Percentiles rank a stretch among this genome's conserved stretches.
phyloP scores from a whole-genome alignment of 2,329 filamentous ascomycete genomes.

The Alternaria tenuissima region DNA sequence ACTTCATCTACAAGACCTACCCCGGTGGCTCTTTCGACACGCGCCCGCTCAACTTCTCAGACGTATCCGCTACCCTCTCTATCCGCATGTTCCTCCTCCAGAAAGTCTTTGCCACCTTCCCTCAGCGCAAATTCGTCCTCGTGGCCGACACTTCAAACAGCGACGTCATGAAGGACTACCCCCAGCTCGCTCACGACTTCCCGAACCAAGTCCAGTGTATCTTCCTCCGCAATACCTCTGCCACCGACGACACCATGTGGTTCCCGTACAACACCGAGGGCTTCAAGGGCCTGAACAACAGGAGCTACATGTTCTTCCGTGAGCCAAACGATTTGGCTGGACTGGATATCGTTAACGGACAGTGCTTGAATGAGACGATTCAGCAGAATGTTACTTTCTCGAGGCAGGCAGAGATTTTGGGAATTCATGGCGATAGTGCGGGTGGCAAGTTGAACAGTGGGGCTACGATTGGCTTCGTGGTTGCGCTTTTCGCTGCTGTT shows the following conservation, averaged over 20 bases:
- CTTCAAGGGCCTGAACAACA: constrained; percentile 72
- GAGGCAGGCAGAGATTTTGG: constrained; percentile 46
- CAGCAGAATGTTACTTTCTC: constrained; percentile 75
- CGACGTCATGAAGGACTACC: constrained; percentile 75
- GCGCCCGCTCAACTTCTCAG: constrained; percentile 77
- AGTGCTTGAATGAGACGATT: constrained; percentile 72
- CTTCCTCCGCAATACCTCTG: constrained; percentile 75
- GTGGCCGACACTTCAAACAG: constrained; percentile 79
- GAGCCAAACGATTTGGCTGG: constrained; percentile 72
- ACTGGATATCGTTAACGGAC: constrained; percentile 72
- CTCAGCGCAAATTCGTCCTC: constrained; percentile 76
- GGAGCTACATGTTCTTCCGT: constrained; percentile 81
- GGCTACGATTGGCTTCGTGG: constrained; percentile 44
- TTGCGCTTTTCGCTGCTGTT: constrained; percentile 45
- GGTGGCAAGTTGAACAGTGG: constrained; percentile 36
- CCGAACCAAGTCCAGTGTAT: constrained; percentile 80
- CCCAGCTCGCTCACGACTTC: constrained; percentile 68
- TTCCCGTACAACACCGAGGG: constrained; percentile 80
- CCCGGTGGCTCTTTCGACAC: constrained; percentile 81
- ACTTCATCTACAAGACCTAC: constrained; percentile 79
- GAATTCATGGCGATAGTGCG: constrained; percentile 43
- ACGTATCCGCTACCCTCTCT: constrained; percentile 73
- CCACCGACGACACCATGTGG: constrained; percentile 70
- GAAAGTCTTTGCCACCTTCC: constrained; percentile 78
- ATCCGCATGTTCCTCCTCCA: constrained; percentile 75